Base-by-base conservation (phyloP, 2,329 filamentous ascomycete genomes). In the Colletotrichum tropicale region DNA sequence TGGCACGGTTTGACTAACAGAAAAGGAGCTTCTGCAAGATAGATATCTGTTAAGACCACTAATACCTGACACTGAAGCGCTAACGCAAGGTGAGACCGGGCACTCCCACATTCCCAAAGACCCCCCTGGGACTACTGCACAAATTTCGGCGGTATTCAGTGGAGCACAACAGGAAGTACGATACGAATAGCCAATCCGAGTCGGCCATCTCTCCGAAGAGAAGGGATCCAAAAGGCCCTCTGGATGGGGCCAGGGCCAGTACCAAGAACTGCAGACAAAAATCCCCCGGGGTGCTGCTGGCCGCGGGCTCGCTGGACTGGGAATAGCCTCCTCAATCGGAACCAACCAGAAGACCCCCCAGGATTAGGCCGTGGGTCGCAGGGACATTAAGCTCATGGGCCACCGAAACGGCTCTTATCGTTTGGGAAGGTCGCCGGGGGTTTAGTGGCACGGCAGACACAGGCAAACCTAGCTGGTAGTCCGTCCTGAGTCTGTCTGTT, bases 191-290 rank as follows among this genome's bases (percentile, higher is more conserved):
- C 58, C 43, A 36, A 73, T 56, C 70, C 70, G 64, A 73, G 58
- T 75, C 70, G 73, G 30, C 67, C 60, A 66, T 71, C 73, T 66
- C n/a, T 18, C 24, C 30, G 16, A 30, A 26, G 6, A 18, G 30
- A 26, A 21, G 26, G 56, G 55, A 56, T 62, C 68, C 70, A 71
- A 66, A 75, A 66, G 72, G 61, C 9, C 61, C 69, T 67, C 60
- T 13, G 36, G 26, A 75, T 72, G 72, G 72, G 30, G 43, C 26
- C 62, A 43, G 38, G 30, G 32, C 26, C 62, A 43, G 38, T 73
- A 73, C 74, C 74, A 76, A 76, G 74, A 67, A 70, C 71, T 76
- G 74, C 74, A 71, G 62, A 75, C 74, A 76, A 76, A 76, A 76
- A 75, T 76, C 71, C 74, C 71, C 74, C 66, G 66, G 74, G 74